phyloP scores from a whole-genome alignment of 768 basidiomycete species.

The Leucocoprinus sp. region DNA sequence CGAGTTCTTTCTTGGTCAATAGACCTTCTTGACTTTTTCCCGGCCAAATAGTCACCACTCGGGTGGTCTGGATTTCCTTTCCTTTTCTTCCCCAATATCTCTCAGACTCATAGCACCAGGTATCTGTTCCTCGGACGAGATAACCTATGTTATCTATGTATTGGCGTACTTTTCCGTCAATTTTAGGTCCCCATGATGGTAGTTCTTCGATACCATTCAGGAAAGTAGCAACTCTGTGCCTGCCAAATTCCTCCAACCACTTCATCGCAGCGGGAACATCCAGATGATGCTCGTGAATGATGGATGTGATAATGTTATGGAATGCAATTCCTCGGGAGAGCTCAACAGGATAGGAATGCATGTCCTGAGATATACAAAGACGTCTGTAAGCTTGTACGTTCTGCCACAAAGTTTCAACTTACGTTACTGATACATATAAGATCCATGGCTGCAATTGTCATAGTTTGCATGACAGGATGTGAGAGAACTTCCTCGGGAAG shows the following conservation, averaged over 20 bases:
- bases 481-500: slow-evolving; percentile 17
- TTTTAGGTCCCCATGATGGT: slow-evolving; percentile 13
- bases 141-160: slow-evolving; percentile 13
- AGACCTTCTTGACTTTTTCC: slow-evolving; percentile 6
- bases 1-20: slow-evolving; percentile 3
- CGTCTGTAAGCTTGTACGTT: neutral
- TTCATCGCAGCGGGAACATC: slow-evolving; percentile 14
- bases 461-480: slow-evolving; percentile 14
- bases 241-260: slow-evolving; percentile 12
- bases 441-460: slow-evolving; percentile 13
- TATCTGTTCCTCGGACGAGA: slow-evolving; percentile 13
- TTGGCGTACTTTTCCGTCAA: slow-evolving; percentile 11
- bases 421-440: slow-evolving; percentile 16
- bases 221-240: slow-evolving; percentile 7
- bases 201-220: slow-evolving; percentile 4
- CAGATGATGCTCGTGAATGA: slow-evolving; percentile 14
- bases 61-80: slow-evolving; percentile 15
- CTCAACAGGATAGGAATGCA: slow-evolving; percentile 17
- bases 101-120: slow-evolving; percentile 7
- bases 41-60: slow-evolving; percentile 16
- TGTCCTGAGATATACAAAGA: slow-evolving; percentile 17
- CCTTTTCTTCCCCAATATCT: slow-evolving; percentile 15
- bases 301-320: slow-evolving; percentile 18
- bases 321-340: slow-evolving; percentile 14
- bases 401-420: neutral